phyloP scores from a whole-genome alignment of 805 yeast genomes.

The Myxozyma vanderwaltii region DNA sequence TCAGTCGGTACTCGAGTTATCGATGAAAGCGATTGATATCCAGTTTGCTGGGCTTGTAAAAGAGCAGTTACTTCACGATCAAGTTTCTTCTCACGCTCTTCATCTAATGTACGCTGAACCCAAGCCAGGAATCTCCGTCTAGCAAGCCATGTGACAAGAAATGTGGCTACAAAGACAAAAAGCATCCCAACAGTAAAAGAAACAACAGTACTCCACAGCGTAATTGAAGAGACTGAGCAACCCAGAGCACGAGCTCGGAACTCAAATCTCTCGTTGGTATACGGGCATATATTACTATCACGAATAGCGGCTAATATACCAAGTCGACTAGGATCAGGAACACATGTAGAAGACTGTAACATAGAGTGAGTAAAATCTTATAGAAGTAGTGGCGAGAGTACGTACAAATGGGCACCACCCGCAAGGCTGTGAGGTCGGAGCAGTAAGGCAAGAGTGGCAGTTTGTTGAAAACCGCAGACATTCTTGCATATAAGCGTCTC shows the following conservation, averaged over 20 bases:
- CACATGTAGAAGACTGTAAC: conserved; percentile 20
- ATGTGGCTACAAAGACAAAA: neutral
- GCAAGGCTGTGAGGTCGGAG: conserved; percentile 15
- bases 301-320: conserved; percentile 24
- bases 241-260: conserved; percentile 26
- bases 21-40: conserved; percentile 6
- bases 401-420: conserved; percentile 32
- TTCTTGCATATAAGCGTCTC: conserved; percentile 13
- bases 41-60: neutral
- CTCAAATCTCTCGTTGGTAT: conserved; percentile 18
- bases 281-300: conserved; percentile 23
- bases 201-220: conserved; percentile 24
- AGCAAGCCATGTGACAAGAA: conserved; percentile 12
- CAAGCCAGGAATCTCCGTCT: conserved; percentile 11
- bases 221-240: conserved; percentile 22
- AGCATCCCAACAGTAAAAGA: conserved; percentile 15
- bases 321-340: conserved; percentile 24
- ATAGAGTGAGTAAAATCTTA: neutral
- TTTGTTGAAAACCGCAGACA: conserved; percentile 12
- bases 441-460: conserved; percentile 18
- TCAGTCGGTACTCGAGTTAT: conserved; percentile 6
- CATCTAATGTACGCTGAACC: conserved; percentile 5
- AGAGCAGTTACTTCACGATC: conserved; percentile 4
- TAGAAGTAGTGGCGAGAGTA: neutral
- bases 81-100: conserved; percentile 3